Conservation (phyloP, 2,329 filamentous ascomycete genomes). For the Hymenoscyphus infarciens region DNA sequence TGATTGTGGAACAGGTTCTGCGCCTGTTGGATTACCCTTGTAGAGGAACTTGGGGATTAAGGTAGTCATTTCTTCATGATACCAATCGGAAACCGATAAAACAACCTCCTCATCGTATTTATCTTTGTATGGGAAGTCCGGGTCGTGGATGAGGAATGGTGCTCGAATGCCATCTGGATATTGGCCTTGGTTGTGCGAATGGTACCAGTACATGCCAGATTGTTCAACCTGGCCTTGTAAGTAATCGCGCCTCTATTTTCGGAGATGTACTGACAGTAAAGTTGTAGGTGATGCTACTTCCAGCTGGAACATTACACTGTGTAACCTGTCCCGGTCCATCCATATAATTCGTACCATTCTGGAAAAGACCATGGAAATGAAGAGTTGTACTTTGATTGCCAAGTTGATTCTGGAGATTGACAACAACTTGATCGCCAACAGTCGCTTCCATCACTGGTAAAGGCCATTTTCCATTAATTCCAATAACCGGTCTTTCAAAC, state of each 20-base stretch:
- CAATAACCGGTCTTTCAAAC: slow-evolving; percentile 63
- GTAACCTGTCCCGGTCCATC: slow-evolving; percentile 65
- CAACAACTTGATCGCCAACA: slow-evolving; percentile 53
- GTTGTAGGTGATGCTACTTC: slow-evolving; percentile 64
- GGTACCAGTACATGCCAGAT: slow-evolving; percentile 76
- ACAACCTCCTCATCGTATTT: slow-evolving; percentile 52
- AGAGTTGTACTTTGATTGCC: slow-evolving; percentile 59
- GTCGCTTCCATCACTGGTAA: slow-evolving; percentile 62
- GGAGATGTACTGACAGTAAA: slow-evolving; percentile 49
- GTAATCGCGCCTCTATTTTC: not conserved
- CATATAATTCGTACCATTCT: slow-evolving; percentile 63
- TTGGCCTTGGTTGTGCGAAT: slow-evolving; percentile 52
- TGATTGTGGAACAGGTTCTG: slow-evolving; percentile 60
- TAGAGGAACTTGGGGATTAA: slow-evolving; percentile 40
- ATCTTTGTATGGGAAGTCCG: slow-evolving; percentile 44
- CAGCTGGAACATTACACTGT: slow-evolving; percentile 64
- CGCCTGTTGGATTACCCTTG: slow-evolving; percentile 46
- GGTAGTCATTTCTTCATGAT: slow-evolving; percentile 51
- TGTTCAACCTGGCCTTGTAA: slow-evolving; percentile 46
- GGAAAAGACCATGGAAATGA: slow-evolving; percentile 69
- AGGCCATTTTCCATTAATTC: slow-evolving; percentile 75
- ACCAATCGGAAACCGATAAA: slow-evolving; percentile 59
- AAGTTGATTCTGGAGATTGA: slow-evolving; percentile 38
- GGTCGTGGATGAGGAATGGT: slow-evolving; percentile 53
- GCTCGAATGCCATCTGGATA: slow-evolving; percentile 58